Evolutionary conservation across 257 asterid species (phyloP).

Genomic region (Solanum paucissectum): DNA sequence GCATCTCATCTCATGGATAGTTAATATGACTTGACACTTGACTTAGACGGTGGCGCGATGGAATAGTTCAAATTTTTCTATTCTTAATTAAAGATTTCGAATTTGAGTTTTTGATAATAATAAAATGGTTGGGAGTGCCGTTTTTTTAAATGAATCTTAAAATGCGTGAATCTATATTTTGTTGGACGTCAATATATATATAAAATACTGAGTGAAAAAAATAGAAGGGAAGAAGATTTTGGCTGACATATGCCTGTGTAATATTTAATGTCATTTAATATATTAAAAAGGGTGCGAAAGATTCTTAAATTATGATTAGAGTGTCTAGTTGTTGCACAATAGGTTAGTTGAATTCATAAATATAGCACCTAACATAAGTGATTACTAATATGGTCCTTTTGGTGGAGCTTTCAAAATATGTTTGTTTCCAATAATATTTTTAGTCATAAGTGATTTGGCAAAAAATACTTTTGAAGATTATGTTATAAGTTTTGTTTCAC

Average conservation of each 20-base stretch:
- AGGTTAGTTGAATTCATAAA: background rate
- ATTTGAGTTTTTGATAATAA: background rate
- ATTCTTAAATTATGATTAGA: background rate
- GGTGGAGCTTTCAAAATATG: background rate
- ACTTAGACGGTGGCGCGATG: background rate
- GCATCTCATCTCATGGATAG: background rate
- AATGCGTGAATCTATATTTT: background rate
- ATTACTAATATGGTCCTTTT: background rate
- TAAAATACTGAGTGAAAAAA: background rate
- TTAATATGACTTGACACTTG: background rate
- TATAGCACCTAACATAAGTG: background rate
- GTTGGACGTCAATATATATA: fast-evolving
- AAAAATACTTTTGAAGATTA: background rate
- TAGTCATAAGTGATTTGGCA: background rate
- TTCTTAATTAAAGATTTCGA: background rate
- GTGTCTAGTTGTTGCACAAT: background rate
- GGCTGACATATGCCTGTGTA: background rate
- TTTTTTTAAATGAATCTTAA: fast-evolving
- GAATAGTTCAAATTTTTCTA: background rate
- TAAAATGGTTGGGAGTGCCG: fast-evolving
- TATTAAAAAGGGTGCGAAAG: background rate
- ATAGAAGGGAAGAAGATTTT: background rate
- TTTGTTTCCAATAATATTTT: background rate
- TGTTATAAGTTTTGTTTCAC: background rate
- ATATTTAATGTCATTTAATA: background rate